A percentile compares a stretch with the other conserved stretches of the same genome.
Evolutionary conservation across 2,329 filamentous ascomycete species (phyloP).

Genomic region (Eutypa lata): DNA sequence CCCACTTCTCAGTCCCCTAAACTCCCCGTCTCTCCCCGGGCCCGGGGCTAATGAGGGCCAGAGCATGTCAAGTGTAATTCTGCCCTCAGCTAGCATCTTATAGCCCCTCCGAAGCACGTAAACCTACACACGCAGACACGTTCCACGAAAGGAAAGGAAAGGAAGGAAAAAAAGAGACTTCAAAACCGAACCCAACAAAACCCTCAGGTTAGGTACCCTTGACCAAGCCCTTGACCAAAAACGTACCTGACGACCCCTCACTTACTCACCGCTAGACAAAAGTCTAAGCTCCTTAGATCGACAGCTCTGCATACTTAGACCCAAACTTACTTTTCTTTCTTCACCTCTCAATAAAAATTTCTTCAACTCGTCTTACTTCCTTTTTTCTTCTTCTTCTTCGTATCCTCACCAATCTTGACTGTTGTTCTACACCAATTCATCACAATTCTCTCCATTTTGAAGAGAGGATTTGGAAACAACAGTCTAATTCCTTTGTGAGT

Average conservation of each 20-base stretch:
- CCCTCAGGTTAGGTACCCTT: too few relatives aligned
- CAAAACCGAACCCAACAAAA: too few relatives aligned
- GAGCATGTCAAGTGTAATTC: too few relatives aligned
- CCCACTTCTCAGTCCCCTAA: too few relatives aligned
- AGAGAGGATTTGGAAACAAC: conserved; percentile 21
- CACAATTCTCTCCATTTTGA: conserved; percentile 7
- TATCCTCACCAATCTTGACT: conserved; percentile 4
- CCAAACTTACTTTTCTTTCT: conserved; percentile 1
- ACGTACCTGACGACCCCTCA: neutral
- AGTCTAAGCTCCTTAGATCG: neutral
- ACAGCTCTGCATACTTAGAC: neutral
- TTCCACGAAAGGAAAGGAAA: too few relatives aligned
- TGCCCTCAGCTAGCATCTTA: too few relatives aligned
- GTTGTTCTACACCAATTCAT: conserved; percentile 16
- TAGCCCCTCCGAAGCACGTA: too few relatives aligned
- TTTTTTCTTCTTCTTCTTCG: conserved; percentile 2
- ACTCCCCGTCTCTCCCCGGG: too few relatives aligned
- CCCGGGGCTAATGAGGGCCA: too few relatives aligned
- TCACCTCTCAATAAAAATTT: conserved; percentile 9
- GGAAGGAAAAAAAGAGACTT: too few relatives aligned
- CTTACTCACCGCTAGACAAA: neutral
- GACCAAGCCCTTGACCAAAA: too few relatives aligned
- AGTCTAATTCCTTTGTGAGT: conserved; percentile 24
- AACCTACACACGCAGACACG: too few relatives aligned
- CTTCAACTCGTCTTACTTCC: conserved; percentile 3